A percentile compares a stretch with the other conserved stretches of the same genome.
phyloP scores from a whole-genome alignment of 73 alveolate genomes.

The Paramecium bursaria region DNA sequence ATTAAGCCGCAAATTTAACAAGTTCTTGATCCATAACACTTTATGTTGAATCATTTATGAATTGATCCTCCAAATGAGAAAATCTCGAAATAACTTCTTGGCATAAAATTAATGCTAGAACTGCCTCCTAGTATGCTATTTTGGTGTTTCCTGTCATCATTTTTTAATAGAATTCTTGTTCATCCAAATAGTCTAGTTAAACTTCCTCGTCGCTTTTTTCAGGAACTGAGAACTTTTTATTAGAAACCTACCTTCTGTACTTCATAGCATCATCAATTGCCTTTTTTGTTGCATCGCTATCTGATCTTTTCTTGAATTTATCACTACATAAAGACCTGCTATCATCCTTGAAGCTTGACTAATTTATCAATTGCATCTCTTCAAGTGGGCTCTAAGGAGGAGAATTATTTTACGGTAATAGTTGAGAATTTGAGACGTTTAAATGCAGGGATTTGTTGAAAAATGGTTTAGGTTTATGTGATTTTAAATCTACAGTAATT shows the following conservation, averaged over 20 bases:
- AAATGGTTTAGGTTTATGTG: slow-evolving; percentile 40
- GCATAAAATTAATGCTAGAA: background rate
- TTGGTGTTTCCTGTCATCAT: background rate
- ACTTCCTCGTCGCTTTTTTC: slow-evolving; percentile 20
- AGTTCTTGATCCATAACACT: slow-evolving; percentile 28
- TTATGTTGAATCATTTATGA: slow-evolving; percentile 55
- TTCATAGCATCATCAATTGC: too few species aligned
- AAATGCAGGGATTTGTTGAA: background rate
- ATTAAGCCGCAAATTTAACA: slow-evolving; percentile 4
- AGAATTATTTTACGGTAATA: too few species aligned
- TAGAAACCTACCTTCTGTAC: background rate
- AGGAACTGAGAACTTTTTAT: background rate
- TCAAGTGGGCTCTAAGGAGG: background rate
- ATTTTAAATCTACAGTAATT: slow-evolving; percentile 22
- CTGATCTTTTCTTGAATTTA: background rate
- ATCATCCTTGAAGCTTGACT: background rate
- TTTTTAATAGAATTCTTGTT: slow-evolving; percentile 13
- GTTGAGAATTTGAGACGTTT: background rate
- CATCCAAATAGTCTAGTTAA: slow-evolving; percentile 9
- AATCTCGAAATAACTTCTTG: slow-evolving; percentile 27
- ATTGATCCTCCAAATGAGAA: slow-evolving; percentile 16
- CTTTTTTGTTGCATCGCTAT: background rate
- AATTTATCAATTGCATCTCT: background rate
- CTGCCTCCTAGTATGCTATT: background rate
- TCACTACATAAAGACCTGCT: slow-evolving; percentile 3